phyloP scores from a whole-genome alignment of 176 grass and related monocot genomes.

The Aechmea fasciata region DNA sequence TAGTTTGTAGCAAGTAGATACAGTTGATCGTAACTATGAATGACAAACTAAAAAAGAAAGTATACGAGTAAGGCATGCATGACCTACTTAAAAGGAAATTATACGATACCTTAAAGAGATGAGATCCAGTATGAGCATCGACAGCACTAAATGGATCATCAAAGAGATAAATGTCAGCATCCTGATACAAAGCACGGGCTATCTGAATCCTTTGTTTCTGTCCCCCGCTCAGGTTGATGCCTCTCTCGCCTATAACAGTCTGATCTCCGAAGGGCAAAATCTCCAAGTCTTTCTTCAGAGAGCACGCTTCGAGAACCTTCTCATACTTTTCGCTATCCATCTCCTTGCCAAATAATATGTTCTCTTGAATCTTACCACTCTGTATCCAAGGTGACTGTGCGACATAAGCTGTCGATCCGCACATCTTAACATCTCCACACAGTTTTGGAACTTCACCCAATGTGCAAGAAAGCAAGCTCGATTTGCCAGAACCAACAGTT shows the following conservation, averaged over 20 bases:
- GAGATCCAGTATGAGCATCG: conserved; percentile 39
- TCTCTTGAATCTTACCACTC: conserved; percentile 39
- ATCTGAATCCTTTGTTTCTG: conserved; percentile 48
- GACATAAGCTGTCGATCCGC: conserved; percentile 26
- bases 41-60: background rate
- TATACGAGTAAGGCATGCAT: background rate
- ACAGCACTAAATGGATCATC: conserved; percentile 43
- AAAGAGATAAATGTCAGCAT: conserved; percentile 37
- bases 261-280: conserved; percentile 38
- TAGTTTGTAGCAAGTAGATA: background rate
- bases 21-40: background rate
- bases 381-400: conserved; percentile 42
- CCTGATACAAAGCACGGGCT: conserved; percentile 40
- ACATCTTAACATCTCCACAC: conserved; percentile 25
- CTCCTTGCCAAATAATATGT: conserved; percentile 32
- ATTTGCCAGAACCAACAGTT: conserved; percentile 69
- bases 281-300: conserved; percentile 40
- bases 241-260: conserved; percentile 39
- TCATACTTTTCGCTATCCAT: conserved; percentile 34
- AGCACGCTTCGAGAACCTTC: conserved; percentile 31
- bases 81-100: background rate
- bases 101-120: conserved; percentile 51
- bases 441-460: conserved; percentile 70
- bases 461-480: conserved; percentile 64
- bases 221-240: conserved; percentile 40